A percentile compares a stretch with the other conserved stretches of the same genome.
Evolutionary conservation across 1,284 basidiomycete genomes (phyloP).

Genomic region (Ganoderma lucidum): DNA sequence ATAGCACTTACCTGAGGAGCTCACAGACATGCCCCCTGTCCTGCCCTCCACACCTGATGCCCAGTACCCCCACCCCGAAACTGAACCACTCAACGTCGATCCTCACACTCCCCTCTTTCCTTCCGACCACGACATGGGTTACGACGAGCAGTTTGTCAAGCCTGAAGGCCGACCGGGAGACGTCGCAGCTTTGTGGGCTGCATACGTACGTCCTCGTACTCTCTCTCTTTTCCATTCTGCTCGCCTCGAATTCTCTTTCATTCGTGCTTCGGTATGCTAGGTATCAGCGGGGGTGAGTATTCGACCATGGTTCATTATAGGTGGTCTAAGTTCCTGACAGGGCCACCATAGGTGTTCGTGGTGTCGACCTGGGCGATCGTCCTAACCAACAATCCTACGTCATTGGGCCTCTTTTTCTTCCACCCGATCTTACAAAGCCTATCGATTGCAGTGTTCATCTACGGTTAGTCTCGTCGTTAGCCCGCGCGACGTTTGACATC

Average conservation of each 20-base stretch:
- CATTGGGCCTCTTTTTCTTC: slow-evolving; percentile 66
- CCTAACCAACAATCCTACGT: slow-evolving; percentile 55
- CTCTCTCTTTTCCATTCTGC: background rate
- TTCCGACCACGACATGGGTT: slow-evolving; percentile 41
- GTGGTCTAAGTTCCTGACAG: background rate
- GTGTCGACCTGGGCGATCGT: slow-evolving; percentile 59
- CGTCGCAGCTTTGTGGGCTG: slow-evolving; percentile 45
- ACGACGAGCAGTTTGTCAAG: slow-evolving; percentile 46
- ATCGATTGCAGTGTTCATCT: slow-evolving; percentile 61
- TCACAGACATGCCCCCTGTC: slow-evolving; percentile 16
- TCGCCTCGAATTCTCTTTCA: background rate
- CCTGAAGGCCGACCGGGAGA: slow-evolving; percentile 53
- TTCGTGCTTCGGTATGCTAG: slow-evolving; percentile 19
- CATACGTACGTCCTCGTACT: slow-evolving; percentile 45
- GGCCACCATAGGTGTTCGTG: slow-evolving; percentile 50
- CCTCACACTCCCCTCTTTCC: slow-evolving; percentile 11
- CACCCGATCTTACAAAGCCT: slow-evolving; percentile 71
- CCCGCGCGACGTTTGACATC: slow-evolving; percentile 4
- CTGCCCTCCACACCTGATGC: slow-evolving; percentile 17
- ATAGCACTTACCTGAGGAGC: slow-evolving; percentile 12
- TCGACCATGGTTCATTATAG: background rate
- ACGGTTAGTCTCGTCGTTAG: slow-evolving; percentile 51
- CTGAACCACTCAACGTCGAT: slow-evolving; percentile 32
- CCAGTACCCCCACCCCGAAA: slow-evolving; percentile 25
- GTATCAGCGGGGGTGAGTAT: slow-evolving; percentile 40